These are phyloP conservation scores for Corynascus novoguineensis DNA, from an alignment of 495 filamentous ascomycete genomes.

Conservation along the genomic window DNA sequence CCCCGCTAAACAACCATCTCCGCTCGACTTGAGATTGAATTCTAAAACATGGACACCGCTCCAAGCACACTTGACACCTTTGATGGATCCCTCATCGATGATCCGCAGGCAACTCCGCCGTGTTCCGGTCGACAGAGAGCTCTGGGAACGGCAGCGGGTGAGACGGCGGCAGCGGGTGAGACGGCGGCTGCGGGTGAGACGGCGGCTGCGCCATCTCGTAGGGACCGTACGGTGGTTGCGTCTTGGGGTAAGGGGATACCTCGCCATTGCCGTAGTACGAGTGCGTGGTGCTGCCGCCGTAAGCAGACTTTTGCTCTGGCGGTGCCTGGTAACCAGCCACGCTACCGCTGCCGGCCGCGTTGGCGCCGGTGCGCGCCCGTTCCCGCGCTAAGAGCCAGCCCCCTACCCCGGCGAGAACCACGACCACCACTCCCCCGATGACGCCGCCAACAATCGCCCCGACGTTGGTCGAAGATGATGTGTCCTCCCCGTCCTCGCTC, in stretches of 20 bases:
- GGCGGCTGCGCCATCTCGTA: neutral
- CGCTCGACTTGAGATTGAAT: too few species aligned
- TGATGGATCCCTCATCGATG: neutral
- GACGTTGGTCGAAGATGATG: neutral
- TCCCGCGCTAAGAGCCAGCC: neutral
- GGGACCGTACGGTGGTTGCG: neutral
- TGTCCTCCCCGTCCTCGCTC: neutral
- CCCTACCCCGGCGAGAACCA: neutral
- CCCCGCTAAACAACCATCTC: too few species aligned
- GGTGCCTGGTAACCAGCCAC: neutral
- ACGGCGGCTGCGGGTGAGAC: neutral
- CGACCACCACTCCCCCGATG: neutral
- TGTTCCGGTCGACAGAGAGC: neutral
- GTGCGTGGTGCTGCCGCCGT: neutral
- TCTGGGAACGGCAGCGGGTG: neutral
- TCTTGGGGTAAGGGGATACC: neutral
- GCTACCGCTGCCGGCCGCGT: neutral
- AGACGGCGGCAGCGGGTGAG: neutral
- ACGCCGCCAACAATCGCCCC: neutral
- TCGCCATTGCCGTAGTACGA: neutral
- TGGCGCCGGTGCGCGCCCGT: neutral
- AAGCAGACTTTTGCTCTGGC: neutral
- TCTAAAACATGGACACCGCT: too few species aligned
- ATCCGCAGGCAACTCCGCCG: neutral
- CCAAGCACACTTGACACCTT: too few species aligned